These are phyloP conservation scores for Fusarium anguioides DNA, from an alignment of 2,329 filamentous ascomycete species.

Conservation along the genomic window DNA sequence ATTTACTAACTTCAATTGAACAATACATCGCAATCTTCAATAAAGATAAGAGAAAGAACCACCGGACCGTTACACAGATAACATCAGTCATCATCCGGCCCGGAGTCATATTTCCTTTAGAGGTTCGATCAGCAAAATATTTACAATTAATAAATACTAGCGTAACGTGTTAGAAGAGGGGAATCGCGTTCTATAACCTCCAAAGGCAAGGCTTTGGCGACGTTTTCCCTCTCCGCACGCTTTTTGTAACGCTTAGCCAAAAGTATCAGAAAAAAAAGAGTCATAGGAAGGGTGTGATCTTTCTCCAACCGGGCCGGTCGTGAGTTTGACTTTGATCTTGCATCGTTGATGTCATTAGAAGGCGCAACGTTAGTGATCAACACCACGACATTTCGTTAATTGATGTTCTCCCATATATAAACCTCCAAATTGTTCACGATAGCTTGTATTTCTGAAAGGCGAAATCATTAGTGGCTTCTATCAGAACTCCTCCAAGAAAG, in stretches of 20 bases:
- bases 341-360: slow-evolving; percentile 5
- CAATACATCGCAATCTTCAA: background rate
- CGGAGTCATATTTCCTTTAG: background rate
- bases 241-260: background rate
- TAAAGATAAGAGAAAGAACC: background rate
- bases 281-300: background rate
- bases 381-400: background rate
- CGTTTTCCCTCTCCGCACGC: background rate
- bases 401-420: too few species aligned
- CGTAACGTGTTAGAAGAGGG: background rate
- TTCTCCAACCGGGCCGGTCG: background rate
- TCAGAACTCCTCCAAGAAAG: too few species aligned
- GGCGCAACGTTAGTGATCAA: background rate
- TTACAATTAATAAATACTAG: background rate
- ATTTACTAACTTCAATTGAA: background rate
- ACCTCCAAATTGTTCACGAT: too few species aligned
- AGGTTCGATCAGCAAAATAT: background rate
- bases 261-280: background rate
- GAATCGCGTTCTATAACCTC: slow-evolving; percentile 2
- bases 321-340: background rate
- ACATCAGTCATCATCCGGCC: background rate
- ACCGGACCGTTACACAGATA: background rate
- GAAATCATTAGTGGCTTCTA: too few species aligned
- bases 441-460: too few species aligned
- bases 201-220: slow-evolving; percentile 10